Conservation (phyloP, 331 rosid genomes). For the Acacia pycnantha region DNA sequence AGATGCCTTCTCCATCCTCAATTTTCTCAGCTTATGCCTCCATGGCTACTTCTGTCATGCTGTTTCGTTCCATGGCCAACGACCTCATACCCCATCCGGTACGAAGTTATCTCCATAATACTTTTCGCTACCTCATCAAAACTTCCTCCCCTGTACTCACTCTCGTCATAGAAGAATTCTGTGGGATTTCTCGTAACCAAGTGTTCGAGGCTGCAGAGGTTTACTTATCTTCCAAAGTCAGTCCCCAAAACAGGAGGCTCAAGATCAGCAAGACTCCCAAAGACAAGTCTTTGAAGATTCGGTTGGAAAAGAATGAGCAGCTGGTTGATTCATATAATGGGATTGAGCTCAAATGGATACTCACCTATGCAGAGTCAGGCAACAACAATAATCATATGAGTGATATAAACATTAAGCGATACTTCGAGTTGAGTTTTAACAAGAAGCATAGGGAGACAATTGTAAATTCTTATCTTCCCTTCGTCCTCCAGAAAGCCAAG, state of each 20-base stretch:
- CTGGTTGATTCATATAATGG: slow-evolving; percentile 46
- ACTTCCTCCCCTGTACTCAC: slow-evolving; percentile 49
- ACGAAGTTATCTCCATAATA: slow-evolving; percentile 41
- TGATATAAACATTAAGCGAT: slow-evolving; percentile 32
- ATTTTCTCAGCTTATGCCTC: slow-evolving; percentile 82
- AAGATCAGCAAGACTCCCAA: slow-evolving; percentile 55
- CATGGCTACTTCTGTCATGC: slow-evolving; percentile 73
- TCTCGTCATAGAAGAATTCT: slow-evolving; percentile 64
- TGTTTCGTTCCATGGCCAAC: slow-evolving; percentile 65
- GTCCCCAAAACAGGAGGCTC: slow-evolving; percentile 53
- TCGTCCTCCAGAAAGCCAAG: slow-evolving; percentile 47
- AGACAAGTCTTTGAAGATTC: slow-evolving; percentile 54
- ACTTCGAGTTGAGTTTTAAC: slow-evolving; percentile 58
- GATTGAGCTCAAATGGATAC: slow-evolving; percentile 46
- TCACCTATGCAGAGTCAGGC: slow-evolving; percentile 30
- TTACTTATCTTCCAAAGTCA: slow-evolving; percentile 56
- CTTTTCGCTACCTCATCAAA: slow-evolving; percentile 49
- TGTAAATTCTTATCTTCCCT: slow-evolving; percentile 48
- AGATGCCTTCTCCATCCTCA: slow-evolving; percentile 64
- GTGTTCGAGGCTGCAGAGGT: slow-evolving; percentile 69
- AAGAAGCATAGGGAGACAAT: slow-evolving; percentile 45
- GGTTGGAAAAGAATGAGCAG: slow-evolving; percentile 59
- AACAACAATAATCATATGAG: slow-evolving; percentile 38
- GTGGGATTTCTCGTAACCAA: slow-evolving; percentile 59
- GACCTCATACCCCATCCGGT: slow-evolving; percentile 69